Evolutionary conservation across 306 rosid genomes (phyloP).

Genomic region (Vigna reflexopilosa): DNA sequence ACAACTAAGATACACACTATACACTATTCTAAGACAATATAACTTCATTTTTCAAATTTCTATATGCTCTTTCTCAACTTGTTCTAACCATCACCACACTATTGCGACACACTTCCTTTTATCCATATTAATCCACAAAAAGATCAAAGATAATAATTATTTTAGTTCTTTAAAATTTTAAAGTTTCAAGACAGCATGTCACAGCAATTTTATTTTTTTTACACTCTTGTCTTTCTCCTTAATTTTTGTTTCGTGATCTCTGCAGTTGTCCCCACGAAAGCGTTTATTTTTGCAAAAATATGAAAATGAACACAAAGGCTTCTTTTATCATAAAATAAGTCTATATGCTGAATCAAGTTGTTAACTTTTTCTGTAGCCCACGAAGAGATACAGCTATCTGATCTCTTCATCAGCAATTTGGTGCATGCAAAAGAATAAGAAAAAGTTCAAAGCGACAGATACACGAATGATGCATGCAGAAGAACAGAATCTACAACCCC

Average conservation of each 20-base stretch:
- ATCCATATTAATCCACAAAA: not conserved
- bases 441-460: conserved; percentile 8
- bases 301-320: not conserved
- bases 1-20: not conserved
- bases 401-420: not conserved
- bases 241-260: too few species aligned
- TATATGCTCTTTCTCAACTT: too few species aligned
- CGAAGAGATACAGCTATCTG: not conserved
- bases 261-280: too few species aligned
- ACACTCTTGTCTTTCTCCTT: too few species aligned
- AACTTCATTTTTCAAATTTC: too few species aligned
- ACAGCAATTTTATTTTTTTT: too few species aligned
- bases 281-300: too few species aligned
- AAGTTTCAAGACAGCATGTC: not conserved
- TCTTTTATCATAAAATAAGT: not conserved
- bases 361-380: not conserved
- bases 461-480: not conserved
- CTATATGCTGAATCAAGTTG: not conserved
- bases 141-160: too few species aligned
- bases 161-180: too few species aligned
- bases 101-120: not conserved
- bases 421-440: not conserved
- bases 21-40: too few species aligned
- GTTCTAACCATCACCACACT: not conserved
- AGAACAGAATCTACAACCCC: not conserved